Percentiles rank a stretch among this genome's conserved stretches.
Evolutionary conservation across 2,329 filamentous ascomycete species (phyloP).

Genomic region (Neophaeococcomyces aloes): DNA sequence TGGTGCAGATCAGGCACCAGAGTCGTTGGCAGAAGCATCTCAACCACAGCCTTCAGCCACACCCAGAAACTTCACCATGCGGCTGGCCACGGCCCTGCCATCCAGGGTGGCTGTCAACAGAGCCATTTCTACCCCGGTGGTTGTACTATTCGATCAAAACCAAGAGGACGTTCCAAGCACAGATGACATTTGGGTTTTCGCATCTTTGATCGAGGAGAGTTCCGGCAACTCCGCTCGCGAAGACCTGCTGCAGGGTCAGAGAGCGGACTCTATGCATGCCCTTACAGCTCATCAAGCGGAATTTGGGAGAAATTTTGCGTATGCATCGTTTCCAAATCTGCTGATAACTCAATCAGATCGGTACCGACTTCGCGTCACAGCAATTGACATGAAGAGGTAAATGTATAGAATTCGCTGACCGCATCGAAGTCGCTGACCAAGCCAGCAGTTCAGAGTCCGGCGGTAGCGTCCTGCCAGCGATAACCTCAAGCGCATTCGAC

Average conservation of each 20-base stretch:
- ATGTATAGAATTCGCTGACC: not conserved
- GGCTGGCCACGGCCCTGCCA: not conserved
- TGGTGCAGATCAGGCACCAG: not conserved
- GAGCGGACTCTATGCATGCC: conserved; percentile 19
- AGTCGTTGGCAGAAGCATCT: not conserved
- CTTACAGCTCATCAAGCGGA: conserved; percentile 9
- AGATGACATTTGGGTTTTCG: conserved; percentile 15
- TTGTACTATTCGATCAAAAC: not conserved
- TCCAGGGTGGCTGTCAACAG: not conserved
- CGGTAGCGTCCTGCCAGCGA: conserved; percentile 1
- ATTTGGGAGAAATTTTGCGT: conserved; percentile 14
- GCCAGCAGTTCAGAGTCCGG: not conserved
- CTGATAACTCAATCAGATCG: conserved; percentile 15
- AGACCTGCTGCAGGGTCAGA: conserved; percentile 17
- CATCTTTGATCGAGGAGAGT: conserved; percentile 17
- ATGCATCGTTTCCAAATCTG: conserved; percentile 18
- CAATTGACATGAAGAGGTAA: conserved; percentile 21
- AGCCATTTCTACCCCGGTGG: not conserved
- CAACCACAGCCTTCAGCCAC: not conserved
- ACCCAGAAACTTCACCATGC: conserved; percentile 1
- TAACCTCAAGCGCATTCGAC: conserved; percentile 1
- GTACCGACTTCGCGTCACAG: conserved; percentile 18
- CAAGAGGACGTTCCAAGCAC: not conserved
- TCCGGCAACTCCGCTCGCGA: conserved; percentile 13
- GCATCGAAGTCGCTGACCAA: not conserved